These are phyloP conservation scores for Tricladium varicosporioides DNA, from an alignment of 2,329 filamentous ascomycete genomes.

Conservation along the genomic window DNA sequence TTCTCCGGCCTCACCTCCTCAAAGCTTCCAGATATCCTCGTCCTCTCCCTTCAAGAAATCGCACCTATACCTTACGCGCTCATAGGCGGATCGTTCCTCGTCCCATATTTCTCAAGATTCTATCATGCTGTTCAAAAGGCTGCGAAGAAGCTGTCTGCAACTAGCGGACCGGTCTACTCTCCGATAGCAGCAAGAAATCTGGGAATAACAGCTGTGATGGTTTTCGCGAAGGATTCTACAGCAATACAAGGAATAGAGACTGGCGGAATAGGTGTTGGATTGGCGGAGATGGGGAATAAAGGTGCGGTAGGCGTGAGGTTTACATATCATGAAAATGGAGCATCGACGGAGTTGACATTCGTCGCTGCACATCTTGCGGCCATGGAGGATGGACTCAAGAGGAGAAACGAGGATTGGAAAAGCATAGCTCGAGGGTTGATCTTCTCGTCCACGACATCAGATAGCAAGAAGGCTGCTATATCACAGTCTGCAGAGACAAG, in stretches of 20 bases:
- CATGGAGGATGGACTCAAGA: slow-evolving; percentile 74
- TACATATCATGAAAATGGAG: slow-evolving; percentile 46
- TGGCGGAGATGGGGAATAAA: slow-evolving; percentile 92
- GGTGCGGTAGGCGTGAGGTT: slow-evolving; percentile 81
- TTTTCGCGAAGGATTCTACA: slow-evolving; percentile 69
- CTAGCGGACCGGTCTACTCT: slow-evolving; percentile 54
- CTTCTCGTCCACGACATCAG: slow-evolving; percentile 53
- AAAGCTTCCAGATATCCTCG: slow-evolving; percentile 64
- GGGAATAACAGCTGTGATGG: slow-evolving; percentile 86
- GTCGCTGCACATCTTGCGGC: slow-evolving; percentile 85
- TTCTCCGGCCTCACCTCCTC: slow-evolving; percentile 52
- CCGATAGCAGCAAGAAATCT: slow-evolving; percentile 71
- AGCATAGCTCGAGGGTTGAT: slow-evolving; percentile 77
- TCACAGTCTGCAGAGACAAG: slow-evolving; percentile 36
- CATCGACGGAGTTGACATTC: slow-evolving; percentile 71
- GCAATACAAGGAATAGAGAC: slow-evolving; percentile 66
- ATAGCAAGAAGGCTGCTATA: slow-evolving; percentile 17
- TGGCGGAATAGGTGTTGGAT: slow-evolving; percentile 81
- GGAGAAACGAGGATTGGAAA: slow-evolving; percentile 86
- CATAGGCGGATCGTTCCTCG: slow-evolving; percentile 76
- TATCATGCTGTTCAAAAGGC: slow-evolving; percentile 70
- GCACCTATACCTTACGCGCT: slow-evolving; percentile 82
- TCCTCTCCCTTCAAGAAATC: slow-evolving; percentile 79
- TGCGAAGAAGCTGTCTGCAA: slow-evolving; percentile 38
- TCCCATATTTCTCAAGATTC: slow-evolving; percentile 72